These are phyloP conservation scores for Plectosphaerella sp. DNA, from an alignment of 2,329 filamentous ascomycete species.

Conservation along the genomic window DNA sequence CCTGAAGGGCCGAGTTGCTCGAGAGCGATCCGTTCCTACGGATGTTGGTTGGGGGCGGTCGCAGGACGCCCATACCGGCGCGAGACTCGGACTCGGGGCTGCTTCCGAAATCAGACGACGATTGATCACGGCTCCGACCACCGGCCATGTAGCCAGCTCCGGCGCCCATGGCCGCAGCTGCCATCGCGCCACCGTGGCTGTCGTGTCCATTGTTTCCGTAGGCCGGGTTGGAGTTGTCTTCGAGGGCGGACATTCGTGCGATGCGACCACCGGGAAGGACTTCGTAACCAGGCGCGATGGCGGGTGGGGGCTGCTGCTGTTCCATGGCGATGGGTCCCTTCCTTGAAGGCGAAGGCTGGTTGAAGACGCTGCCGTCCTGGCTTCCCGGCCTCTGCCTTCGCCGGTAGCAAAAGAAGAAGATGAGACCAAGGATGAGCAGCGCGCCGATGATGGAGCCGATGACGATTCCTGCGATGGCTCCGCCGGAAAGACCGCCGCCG, in stretches of 20 bases:
- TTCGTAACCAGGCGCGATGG: slow-evolving; percentile 55
- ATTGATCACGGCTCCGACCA: slow-evolving; percentile 46
- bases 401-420: slow-evolving; percentile 44
- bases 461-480: slow-evolving; percentile 86
- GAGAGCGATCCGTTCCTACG: slow-evolving; percentile 80
- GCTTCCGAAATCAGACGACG: slow-evolving; percentile 66
- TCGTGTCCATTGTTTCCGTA: slow-evolving; percentile 42
- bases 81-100: slow-evolving; percentile 67
- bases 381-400: slow-evolving; percentile 51
- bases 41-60: slow-evolving; percentile 52
- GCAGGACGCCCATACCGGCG: slow-evolving; percentile 40
- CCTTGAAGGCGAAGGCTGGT: slow-evolving; percentile 77
- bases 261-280: slow-evolving; percentile 84
- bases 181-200: slow-evolving; percentile 15
- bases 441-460: slow-evolving; percentile 66
- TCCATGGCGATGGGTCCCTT: slow-evolving; percentile 40
- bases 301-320: slow-evolving; percentile 17
- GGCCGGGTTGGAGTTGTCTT: slow-evolving; percentile 64
- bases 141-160: slow-evolving; percentile 40
- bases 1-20: slow-evolving; percentile 73
- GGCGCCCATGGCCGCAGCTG: slow-evolving; percentile 37
- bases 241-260: slow-evolving; percentile 90
- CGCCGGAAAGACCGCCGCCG: slow-evolving; percentile 61
- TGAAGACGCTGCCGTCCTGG: slow-evolving; percentile 73
- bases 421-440: slow-evolving; percentile 35